phyloP scores from a whole-genome alignment of 371 early-diverging fungal species.

The Rhizopus microsporus region DNA sequence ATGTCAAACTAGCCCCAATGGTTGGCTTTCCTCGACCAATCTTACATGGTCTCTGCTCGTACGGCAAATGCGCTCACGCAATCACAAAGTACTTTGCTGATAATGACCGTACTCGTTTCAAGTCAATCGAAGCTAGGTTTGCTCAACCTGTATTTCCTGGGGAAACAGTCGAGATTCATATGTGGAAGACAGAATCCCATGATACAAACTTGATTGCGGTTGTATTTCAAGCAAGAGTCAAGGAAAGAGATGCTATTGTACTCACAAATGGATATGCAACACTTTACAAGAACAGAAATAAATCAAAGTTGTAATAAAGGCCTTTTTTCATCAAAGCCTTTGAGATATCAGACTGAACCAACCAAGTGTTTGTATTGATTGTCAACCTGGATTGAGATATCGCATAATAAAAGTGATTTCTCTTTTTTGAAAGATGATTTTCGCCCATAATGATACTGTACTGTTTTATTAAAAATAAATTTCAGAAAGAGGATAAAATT shows the following conservation, averaged over 20 bases:
- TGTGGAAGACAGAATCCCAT: constrained; percentile 62
- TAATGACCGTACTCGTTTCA: constrained; percentile 56
- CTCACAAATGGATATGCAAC: constrained; percentile 50
- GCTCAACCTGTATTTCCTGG: constrained; percentile 73
- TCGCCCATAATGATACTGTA: too few species aligned
- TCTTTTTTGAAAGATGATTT: too few species aligned
- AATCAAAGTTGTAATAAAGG: constrained; percentile 31
- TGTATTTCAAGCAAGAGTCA: constrained; percentile 53
- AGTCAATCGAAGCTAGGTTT: constrained; percentile 65
- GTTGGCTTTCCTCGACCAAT: constrained; percentile 70
- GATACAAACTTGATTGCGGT: constrained; percentile 43
- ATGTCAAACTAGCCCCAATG: constrained; percentile 55
- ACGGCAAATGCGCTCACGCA: constrained; percentile 60
- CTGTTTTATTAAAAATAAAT: too few species aligned
- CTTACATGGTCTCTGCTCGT: constrained; percentile 70
- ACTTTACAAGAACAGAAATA: constrained; percentile 32
- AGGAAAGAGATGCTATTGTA: constrained; percentile 51
- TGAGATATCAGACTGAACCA: too few species aligned
- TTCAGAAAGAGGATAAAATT: too few species aligned
- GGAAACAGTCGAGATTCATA: constrained; percentile 57
- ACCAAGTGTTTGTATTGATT: too few species aligned
- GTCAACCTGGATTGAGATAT: too few species aligned
- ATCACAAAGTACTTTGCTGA: constrained; percentile 54
- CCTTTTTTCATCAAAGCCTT: too few species aligned
- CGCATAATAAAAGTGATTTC: too few species aligned